Percentiles rank a stretch among this genome's conserved stretches.
Conservation (phyloP, 1,284 basidiomycete species). For the Phaffia rhodozyma region DNA sequence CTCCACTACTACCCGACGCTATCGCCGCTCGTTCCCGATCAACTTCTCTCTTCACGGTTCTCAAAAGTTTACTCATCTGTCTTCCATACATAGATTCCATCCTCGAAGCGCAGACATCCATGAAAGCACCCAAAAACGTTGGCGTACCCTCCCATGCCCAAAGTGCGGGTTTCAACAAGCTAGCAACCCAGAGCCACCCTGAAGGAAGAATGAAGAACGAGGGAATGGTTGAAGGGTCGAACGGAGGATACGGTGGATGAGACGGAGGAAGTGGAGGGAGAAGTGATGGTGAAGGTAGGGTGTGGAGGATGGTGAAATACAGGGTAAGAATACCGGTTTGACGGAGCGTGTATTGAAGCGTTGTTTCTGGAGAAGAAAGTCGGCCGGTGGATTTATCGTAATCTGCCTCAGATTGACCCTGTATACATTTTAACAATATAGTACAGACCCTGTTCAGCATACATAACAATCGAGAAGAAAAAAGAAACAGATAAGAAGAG, state of each 20-base stretch:
- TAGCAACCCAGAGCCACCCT: slow-evolving; percentile 54
- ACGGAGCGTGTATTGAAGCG: slow-evolving; percentile 57
- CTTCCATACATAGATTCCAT: slow-evolving; percentile 54
- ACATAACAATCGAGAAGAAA: no score
- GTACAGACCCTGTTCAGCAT: no score
- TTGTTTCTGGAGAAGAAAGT: slow-evolving; percentile 39
- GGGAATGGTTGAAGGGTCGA: slow-evolving; percentile 33
- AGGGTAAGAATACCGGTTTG: slow-evolving; percentile 73
- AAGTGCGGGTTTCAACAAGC: slow-evolving; percentile 27
- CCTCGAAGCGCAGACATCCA: slow-evolving; percentile 58
- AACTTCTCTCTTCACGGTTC: slow-evolving; percentile 51
- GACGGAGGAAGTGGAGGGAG: slow-evolving; percentile 35
- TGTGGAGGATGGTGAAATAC: slow-evolving; percentile 67
- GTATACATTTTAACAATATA: neutral
- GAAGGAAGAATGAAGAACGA: slow-evolving; percentile 51
- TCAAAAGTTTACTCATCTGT: slow-evolving; percentile 67
- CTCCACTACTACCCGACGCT: slow-evolving; percentile 30
- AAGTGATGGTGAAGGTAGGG: slow-evolving; percentile 28
- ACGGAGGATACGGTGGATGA: slow-evolving; percentile 30
- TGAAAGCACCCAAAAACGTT: slow-evolving; percentile 42
- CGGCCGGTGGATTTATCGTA: slow-evolving; percentile 57
- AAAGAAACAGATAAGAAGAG: neutral
- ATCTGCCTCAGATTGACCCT: slow-evolving; percentile 42
- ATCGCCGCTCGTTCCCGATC: slow-evolving; percentile 26
- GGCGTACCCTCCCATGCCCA: slow-evolving; percentile 28